A percentile compares a stretch with the other conserved stretches of the same genome.
These are phyloP conservation scores for Heliamphora exappendiculata DNA, from an alignment of 148 eudicot species.

Conservation along the genomic window DNA sequence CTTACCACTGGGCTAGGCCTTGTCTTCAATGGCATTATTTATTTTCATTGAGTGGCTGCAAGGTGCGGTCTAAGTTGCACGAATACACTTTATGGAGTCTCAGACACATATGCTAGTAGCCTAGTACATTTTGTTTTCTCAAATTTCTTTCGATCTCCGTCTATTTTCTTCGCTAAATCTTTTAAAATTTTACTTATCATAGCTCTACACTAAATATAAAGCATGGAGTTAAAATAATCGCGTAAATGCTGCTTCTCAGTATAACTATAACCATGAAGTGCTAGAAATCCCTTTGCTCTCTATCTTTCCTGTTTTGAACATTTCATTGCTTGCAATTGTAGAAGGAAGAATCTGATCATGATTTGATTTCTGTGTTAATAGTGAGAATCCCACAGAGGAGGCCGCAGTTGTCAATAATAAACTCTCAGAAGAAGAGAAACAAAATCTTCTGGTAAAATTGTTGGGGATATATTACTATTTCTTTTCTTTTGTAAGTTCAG, in stretches of 20 bases:
- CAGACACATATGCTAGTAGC: too few species aligned
- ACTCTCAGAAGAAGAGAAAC: slow-evolving; percentile 59
- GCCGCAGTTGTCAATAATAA: slow-evolving; percentile 28
- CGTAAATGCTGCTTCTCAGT: too few species aligned
- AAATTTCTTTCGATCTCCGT: not conserved
- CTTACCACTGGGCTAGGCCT: too few species aligned
- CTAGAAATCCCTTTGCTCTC: not conserved
- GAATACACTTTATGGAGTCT: too few species aligned
- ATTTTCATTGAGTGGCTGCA: too few species aligned
- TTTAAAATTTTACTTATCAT: not conserved
- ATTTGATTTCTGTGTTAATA: slow-evolving; percentile 23
- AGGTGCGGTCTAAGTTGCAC: too few species aligned
- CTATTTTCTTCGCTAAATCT: not conserved
- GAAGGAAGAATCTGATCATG: not conserved
- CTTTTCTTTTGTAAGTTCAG: not conserved
- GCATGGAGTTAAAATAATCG: not conserved
- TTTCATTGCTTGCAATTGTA: not conserved
- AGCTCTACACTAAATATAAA: not conserved
- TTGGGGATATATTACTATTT: not conserved
- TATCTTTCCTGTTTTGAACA: not conserved
- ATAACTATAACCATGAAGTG: not conserved
- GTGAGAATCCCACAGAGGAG: slow-evolving; percentile 52
- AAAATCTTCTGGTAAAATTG: slow-evolving; percentile 56
- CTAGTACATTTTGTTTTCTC: not conserved
- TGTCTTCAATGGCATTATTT: too few species aligned